A percentile compares a stretch with the other conserved stretches of the same genome.
Evolutionary conservation across 2,329 filamentous ascomycete genomes (phyloP).

Genomic region (Ophiostoma himal-ulmi): DNA sequence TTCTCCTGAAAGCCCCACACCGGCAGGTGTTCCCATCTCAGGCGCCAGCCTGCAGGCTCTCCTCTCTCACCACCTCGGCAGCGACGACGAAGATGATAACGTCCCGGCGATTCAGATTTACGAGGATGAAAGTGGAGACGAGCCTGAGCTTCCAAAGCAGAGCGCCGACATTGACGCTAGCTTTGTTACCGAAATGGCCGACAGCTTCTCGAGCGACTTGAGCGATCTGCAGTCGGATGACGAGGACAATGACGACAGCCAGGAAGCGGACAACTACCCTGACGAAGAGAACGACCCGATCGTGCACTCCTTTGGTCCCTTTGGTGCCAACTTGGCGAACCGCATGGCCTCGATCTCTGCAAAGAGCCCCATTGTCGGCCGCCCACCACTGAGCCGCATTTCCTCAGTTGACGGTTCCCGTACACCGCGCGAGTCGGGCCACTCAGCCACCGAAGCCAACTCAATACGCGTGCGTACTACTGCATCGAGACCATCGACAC

Average conservation of each 20-base stretch:
- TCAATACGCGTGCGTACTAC: background rate
- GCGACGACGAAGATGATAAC: conserved; percentile 30
- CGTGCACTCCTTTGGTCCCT: conserved; percentile 85
- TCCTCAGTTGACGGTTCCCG: conserved; percentile 25
- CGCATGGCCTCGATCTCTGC: conserved; percentile 73
- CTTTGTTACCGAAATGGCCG: conserved; percentile 47
- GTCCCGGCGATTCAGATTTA: conserved; percentile 57
- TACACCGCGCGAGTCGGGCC: conserved; percentile 22
- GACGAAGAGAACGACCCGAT: conserved; percentile 94
- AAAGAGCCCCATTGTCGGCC: conserved; percentile 52
- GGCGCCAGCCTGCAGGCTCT: conserved; percentile 40
- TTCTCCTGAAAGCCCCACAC: conserved; percentile 68
- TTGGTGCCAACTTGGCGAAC: conserved; percentile 76
- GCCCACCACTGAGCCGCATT: conserved; percentile 21
- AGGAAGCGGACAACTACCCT: conserved; percentile 70
- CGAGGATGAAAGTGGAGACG: conserved; percentile 60
- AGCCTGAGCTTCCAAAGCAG: conserved; percentile 41
- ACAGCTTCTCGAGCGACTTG: conserved; percentile 53
- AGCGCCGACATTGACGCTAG: conserved; percentile 35
- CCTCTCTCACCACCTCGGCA: conserved; percentile 35
- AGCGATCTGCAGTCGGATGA: conserved; percentile 48
- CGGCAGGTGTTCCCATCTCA: conserved; percentile 40
- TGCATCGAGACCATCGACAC: background rate
- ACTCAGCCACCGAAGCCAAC: background rate
- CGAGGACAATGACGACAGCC: conserved; percentile 63